Percentiles rank a stretch among this genome's conserved stretches.
These are phyloP conservation scores for Venturia effusa DNA, from an alignment of 2,329 filamentous ascomycete genomes.

Conservation along the genomic window DNA sequence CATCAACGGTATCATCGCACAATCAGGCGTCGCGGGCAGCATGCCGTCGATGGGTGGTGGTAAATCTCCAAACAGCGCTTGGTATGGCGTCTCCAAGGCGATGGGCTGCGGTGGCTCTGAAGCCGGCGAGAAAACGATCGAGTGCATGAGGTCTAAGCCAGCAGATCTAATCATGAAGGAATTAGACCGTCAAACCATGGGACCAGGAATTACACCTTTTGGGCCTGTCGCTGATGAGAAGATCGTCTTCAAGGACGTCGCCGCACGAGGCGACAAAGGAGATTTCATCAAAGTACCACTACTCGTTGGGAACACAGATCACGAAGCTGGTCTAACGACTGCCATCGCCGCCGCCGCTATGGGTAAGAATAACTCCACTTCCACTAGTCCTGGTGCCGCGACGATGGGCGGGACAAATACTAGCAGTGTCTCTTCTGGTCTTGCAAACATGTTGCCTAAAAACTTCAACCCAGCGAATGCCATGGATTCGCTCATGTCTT, in stretches of 20 bases:
- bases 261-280: background rate
- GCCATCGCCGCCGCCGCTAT: conserved; percentile 1
- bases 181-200: conserved; percentile 8
- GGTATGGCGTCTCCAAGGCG: conserved; percentile 2
- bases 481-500: background rate
- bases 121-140: conserved; percentile 8
- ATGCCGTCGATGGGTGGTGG: background rate
- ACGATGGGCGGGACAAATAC: background rate
- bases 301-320: conserved; percentile 8
- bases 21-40: conserved; percentile 5
- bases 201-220: conserved; percentile 6
- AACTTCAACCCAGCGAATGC: background rate
- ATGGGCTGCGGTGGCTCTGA: conserved; percentile 11
- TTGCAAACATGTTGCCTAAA: background rate
- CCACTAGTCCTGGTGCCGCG: background rate
- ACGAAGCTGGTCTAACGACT: background rate
- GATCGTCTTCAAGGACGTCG: conserved; percentile 5
- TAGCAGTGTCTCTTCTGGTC: background rate
- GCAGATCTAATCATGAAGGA: conserved; percentile 16
- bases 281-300: conserved; percentile 7
- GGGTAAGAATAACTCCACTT: background rate
- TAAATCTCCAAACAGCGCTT: background rate
- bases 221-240: background rate
- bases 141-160: conserved; percentile 9
- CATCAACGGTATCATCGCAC: conserved; percentile 8